Percentiles rank a stretch among this genome's conserved stretches.
Evolutionary conservation across 2,329 filamentous ascomycete genomes (phyloP).

Genomic region (Aspergillus carbonarius): DNA sequence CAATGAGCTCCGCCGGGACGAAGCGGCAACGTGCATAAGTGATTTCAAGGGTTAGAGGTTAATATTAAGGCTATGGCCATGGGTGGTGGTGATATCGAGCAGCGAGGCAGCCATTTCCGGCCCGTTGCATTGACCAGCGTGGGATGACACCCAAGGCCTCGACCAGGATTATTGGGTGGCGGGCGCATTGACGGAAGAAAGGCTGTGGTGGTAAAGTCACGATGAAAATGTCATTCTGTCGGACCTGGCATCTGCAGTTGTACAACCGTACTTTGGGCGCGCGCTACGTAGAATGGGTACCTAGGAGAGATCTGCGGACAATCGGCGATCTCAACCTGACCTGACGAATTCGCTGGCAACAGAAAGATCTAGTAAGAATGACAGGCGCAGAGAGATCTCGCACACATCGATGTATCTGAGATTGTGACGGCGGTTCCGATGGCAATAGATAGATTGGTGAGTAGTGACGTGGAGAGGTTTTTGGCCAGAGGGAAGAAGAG

Average conservation of each 20-base stretch:
- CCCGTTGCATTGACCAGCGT: constrained; percentile 5
- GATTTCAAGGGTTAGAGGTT: neutral
- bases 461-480: neutral
- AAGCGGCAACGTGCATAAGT: constrained; percentile 6
- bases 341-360: neutral
- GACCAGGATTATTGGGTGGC: neutral
- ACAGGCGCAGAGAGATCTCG: neutral
- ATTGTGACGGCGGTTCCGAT: neutral
- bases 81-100: neutral
- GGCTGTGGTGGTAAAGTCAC: neutral
- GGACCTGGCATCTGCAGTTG: neutral
- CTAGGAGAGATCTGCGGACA: neutral
- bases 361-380: neutral
- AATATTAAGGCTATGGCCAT: neutral
- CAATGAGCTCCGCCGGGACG: neutral
- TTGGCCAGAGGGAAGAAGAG: neutral
- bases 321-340: neutral
- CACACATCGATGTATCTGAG: neutral
- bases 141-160: constrained; percentile 1
- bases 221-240: neutral
- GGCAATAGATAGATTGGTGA: neutral
- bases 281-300: neutral
- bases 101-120: neutral
- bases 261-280: neutral
- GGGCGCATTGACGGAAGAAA: neutral